Evolutionary conservation across 2,329 filamentous ascomycete genomes (phyloP).

Genomic region (Immersiporthe knoxdaviesiana): DNA sequence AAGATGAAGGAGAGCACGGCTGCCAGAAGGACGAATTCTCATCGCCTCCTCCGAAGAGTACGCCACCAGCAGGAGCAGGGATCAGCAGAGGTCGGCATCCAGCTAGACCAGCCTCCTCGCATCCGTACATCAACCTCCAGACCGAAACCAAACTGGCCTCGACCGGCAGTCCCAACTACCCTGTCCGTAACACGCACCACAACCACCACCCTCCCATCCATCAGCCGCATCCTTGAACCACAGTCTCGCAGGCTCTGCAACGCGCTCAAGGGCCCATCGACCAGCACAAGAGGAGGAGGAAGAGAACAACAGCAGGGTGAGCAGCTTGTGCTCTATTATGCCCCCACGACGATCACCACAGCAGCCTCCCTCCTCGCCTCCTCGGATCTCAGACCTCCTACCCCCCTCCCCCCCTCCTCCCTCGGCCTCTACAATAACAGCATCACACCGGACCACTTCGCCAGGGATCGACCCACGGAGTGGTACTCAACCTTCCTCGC

Average conservation of each 20-base stretch:
- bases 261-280: not conserved
- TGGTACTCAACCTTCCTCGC: constrained; percentile 44
- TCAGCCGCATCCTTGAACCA: constrained; percentile 14
- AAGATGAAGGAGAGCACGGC: too few species aligned
- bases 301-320: constrained; percentile 42
- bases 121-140: not conserved
- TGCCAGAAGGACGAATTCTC: not conserved
- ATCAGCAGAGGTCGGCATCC: constrained; percentile 39
- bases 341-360: constrained; percentile 39
- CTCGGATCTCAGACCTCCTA: constrained; percentile 34
- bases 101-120: constrained; percentile 37
- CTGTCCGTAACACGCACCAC: constrained; percentile 14
- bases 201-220: constrained; percentile 10
- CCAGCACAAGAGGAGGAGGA: constrained; percentile 34
- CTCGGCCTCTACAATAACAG: constrained; percentile 41
- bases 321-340: constrained; percentile 37
- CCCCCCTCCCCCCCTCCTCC: constrained; percentile 28
- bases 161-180: not conserved
- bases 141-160: not conserved
- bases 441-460: constrained; percentile 41
- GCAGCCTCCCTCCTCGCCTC: constrained; percentile 44
- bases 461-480: constrained; percentile 42
- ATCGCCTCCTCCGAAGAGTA: constrained; percentile 3
- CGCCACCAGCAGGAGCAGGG: constrained; percentile 20
- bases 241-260: not conserved